phyloP scores from a whole-genome alignment of 805 yeast species.

The Komagataella pseudopastoris region DNA sequence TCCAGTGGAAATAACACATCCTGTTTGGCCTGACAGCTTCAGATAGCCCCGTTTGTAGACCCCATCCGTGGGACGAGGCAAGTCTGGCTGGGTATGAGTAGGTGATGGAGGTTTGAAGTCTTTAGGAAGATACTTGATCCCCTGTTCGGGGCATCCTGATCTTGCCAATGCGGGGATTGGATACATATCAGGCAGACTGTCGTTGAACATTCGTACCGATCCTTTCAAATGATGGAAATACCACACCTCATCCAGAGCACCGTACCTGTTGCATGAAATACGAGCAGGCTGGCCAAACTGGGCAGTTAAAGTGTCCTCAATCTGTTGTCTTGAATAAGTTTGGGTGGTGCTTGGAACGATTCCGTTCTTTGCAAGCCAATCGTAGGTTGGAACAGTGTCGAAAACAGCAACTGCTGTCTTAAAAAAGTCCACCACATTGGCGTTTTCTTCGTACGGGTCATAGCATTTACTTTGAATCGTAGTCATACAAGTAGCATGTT shows the following conservation, averaged over 20 bases:
- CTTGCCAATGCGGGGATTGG: conserved; percentile 45
- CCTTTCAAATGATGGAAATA: conserved; percentile 71
- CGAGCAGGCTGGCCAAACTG: conserved; percentile 44
- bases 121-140: conserved; percentile 68
- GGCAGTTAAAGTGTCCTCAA: conserved; percentile 35
- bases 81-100: conserved; percentile 12
- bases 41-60: conserved; percentile 29
- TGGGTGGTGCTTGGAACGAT: conserved; percentile 49
- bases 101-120: conserved; percentile 15
- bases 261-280: conserved; percentile 42
- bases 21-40: conserved; percentile 35
- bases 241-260: conserved; percentile 57
- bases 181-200: conserved; percentile 40
- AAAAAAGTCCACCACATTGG: conserved; percentile 58
- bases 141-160: conserved; percentile 54
- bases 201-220: conserved; percentile 24
- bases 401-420: conserved; percentile 44
- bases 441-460: conserved; percentile 17
- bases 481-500: conserved; percentile 86
- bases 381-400: conserved; percentile 48
- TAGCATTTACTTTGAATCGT: conserved; percentile 71
- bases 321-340: conserved; percentile 44
- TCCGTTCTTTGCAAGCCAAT: conserved; percentile 54
- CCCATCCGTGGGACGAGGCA: conserved; percentile 19
- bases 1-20: conserved; percentile 80